Percentiles rank a stretch among this genome's conserved stretches.
phyloP scores from a whole-genome alignment of 2,329 filamentous ascomycete genomes.

The Niveomyces coronatus region DNA sequence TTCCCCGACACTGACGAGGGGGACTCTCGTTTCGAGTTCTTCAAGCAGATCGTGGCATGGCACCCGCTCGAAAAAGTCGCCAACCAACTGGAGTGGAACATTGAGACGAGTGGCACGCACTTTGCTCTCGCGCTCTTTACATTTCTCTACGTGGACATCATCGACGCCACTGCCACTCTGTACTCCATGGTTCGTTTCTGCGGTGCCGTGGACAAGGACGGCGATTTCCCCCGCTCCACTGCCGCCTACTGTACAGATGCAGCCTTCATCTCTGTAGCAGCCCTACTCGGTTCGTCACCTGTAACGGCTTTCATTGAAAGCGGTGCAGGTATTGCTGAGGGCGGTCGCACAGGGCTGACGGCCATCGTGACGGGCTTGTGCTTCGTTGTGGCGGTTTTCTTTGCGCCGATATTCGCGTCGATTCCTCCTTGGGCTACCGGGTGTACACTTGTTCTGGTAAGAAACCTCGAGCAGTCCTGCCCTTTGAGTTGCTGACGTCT shows the following conservation, averaged over 20 bases:
- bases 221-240: slow-evolving; percentile 80
- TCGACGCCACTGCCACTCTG: slow-evolving; percentile 66
- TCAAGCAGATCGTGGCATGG: slow-evolving; percentile 62
- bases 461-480: slow-evolving; percentile 12
- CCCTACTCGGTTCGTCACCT: slow-evolving; percentile 58
- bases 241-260: slow-evolving; percentile 68
- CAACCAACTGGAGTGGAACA: slow-evolving; percentile 55
- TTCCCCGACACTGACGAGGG: slow-evolving; percentile 59
- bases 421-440: slow-evolving; percentile 73
- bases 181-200: slow-evolving; percentile 77
- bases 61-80: slow-evolving; percentile 57
- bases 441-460: slow-evolving; percentile 57
- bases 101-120: slow-evolving; percentile 44
- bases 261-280: slow-evolving; percentile 59
- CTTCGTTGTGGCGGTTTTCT: slow-evolving; percentile 64
- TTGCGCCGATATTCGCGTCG: slow-evolving; percentile 66
- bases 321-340: slow-evolving; percentile 65
- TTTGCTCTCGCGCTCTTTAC: slow-evolving; percentile 65
- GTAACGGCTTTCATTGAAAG: slow-evolving; percentile 69
- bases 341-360: slow-evolving; percentile 62
- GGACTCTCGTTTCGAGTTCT: slow-evolving; percentile 57
- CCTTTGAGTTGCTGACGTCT: not conserved
- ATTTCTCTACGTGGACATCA: slow-evolving; percentile 70
- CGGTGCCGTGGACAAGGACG: slow-evolving; percentile 53
- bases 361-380: slow-evolving; percentile 59